Evolutionary conservation across 345 rosid genomes (phyloP), one percentile per base, ranked within the genome.

Genomic region (Cardamine resedifolia): DNA sequence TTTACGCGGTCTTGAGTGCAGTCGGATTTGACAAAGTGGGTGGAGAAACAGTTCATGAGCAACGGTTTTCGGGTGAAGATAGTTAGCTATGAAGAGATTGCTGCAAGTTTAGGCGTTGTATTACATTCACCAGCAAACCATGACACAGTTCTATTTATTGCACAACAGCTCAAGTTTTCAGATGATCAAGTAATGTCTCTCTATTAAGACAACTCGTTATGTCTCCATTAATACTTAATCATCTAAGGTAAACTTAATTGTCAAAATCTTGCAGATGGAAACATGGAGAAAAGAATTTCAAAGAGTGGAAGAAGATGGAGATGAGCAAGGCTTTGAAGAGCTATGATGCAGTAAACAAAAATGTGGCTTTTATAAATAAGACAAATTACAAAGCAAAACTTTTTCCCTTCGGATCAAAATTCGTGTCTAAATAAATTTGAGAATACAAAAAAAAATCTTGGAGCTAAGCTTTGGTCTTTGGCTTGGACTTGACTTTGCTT

Each of bases 291-390:
- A 68, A 79, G 96, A 85, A 67, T 79, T 85, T 58, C 78, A 78
- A 74, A 85, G 96, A 80, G 75, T 88, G 0, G 97, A 91, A 60
- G 97, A 91, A 68, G 98, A 84, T 62, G 96, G 91, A 23, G 96
- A 89, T 65, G 96, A 94, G 83, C 92, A 91, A 61, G 98, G 97
- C 38, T 94, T 94, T 63, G 98, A 89, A 69, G 96, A 94, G 58
- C 61, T 68, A 2, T 78, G 38, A 65, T 77, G 27, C 62, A 26
- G 21, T 9, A 47, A 36, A 69, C 50, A 48, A 20, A 6, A 64
- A 24, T 39, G 34, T 62, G 1, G 33, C 2, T 43, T 72, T n/a
- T 23, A 55, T 64, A 67, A 30, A 66, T 12, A 58, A 28, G 6
- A 58, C 48, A 39, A 30, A 33, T 59, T 33, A 65, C 58, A 36